Conservation (phyloP, 1,139 yeast genomes). For the Yamadazyma buinensis region DNA sequence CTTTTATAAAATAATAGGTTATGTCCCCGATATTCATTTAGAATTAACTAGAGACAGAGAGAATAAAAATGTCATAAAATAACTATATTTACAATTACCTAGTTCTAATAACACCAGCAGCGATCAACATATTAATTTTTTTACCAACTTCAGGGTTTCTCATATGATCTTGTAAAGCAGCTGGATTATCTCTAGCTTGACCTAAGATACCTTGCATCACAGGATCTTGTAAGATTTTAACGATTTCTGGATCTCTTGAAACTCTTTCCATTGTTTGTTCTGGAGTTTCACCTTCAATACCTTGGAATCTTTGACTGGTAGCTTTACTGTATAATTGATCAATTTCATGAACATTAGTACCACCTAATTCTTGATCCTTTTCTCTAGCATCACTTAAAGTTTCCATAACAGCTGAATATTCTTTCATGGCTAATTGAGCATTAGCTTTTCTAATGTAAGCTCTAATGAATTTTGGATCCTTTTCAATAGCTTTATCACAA, state of each 20-base stretch:
- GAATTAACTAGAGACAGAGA: no score
- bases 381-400: constrained; percentile 77
- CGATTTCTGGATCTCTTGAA: constrained; percentile 90
- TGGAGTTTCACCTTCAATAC: constrained; percentile 86
- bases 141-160: constrained; percentile 88
- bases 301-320: constrained; percentile 69
- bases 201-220: constrained; percentile 93
- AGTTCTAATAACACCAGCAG: constrained; percentile 96
- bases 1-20: no score
- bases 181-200: constrained; percentile 95
- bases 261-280: constrained; percentile 93
- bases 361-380: constrained; percentile 62
- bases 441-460: constrained; percentile 97
- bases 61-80: no score
- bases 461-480: constrained; percentile 85
- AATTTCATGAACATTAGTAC: constrained; percentile 68
- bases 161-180: constrained; percentile 97
- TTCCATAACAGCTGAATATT: constrained; percentile 76
- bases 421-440: constrained; percentile 89
- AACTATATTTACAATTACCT: constrained; percentile 43
- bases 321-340: constrained; percentile 82
- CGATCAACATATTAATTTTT: constrained; percentile 86
- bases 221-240: constrained; percentile 87
- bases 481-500: constrained; percentile 83
- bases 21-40: no score